Percentiles rank a stretch among this genome's conserved stretches.
Evolutionary conservation across 2,329 filamentous ascomycete species (phyloP).

Genomic region (Pestalotiopsis sp.): DNA sequence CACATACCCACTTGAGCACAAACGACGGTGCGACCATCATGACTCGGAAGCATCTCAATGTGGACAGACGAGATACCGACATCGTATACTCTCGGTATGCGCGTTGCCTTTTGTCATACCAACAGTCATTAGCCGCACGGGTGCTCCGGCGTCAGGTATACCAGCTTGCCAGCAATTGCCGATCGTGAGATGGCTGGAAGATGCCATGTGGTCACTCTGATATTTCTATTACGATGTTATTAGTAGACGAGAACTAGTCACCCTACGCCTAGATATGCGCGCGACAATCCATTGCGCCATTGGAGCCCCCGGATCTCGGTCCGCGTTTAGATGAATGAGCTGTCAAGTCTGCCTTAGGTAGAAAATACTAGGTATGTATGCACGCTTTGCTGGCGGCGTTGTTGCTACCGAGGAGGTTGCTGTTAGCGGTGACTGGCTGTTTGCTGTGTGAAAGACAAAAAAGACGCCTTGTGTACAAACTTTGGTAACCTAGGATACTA

Average conservation of each 20-base stretch:
- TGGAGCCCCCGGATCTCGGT: background rate
- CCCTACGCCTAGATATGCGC: background rate
- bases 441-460: background rate
- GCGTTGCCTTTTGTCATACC: background rate
- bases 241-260: background rate
- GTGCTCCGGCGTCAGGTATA: background rate
- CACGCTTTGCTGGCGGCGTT: background rate
- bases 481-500: background rate
- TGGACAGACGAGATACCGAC: background rate
- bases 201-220: conserved; percentile 3
- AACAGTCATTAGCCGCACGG: conserved; percentile 6
- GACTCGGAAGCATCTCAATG: background rate
- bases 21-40: background rate
- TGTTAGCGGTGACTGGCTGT: background rate
- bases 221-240: conserved; percentile 9
- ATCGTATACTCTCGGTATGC: background rate
- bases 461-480: background rate
- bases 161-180: background rate
- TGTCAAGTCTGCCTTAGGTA: background rate
- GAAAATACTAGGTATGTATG: background rate
- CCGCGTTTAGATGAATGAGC: background rate
- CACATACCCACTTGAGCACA: background rate
- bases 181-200: background rate
- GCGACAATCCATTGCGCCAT: background rate
- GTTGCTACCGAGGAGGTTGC: background rate